Evolutionary conservation across 345 rosid genomes (phyloP).

Genomic region (Eucalyptus regnans): DNA sequence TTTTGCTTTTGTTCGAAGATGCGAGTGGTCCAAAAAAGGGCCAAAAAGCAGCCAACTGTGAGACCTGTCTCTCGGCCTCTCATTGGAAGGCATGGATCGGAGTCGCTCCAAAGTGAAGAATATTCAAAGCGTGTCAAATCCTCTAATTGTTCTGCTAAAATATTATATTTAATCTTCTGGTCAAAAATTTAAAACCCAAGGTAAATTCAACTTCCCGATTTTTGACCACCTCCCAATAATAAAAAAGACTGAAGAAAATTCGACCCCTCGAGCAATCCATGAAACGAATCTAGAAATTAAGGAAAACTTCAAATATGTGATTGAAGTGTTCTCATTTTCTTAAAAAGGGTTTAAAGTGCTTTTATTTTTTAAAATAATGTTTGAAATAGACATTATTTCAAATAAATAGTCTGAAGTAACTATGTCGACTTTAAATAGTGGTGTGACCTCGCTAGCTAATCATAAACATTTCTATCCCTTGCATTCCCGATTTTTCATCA

Average conservation of each 20-base stretch:
- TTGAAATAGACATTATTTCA: too few species aligned
- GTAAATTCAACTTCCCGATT: background rate
- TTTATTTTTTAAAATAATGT: too few species aligned
- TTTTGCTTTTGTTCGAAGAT: background rate
- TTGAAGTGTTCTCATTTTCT: too few species aligned
- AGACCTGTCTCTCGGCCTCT: background rate
- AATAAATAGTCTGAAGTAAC: too few species aligned
- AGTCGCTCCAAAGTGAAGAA: background rate
- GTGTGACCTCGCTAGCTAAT: too few species aligned
- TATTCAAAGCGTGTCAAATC: background rate
- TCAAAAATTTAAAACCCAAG: background rate
- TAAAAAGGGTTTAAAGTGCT: rapidly evolving
- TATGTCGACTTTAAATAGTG: too few species aligned
- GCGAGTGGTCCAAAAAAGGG: background rate
- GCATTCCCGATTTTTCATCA: background rate
- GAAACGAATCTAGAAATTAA: rapidly evolving
- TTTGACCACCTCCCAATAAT: background rate
- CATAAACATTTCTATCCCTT: too few species aligned
- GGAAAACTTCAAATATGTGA: too few species aligned
- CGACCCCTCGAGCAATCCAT: background rate
- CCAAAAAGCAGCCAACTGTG: background rate
- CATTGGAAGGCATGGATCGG: background rate
- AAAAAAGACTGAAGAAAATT: background rate
- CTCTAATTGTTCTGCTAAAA: background rate
- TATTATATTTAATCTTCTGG: background rate